Evolutionary conservation across 148 eudicot genomes (phyloP), one percentile per base, ranked within the genome.

Genomic region (Beta vulgaris): DNA sequence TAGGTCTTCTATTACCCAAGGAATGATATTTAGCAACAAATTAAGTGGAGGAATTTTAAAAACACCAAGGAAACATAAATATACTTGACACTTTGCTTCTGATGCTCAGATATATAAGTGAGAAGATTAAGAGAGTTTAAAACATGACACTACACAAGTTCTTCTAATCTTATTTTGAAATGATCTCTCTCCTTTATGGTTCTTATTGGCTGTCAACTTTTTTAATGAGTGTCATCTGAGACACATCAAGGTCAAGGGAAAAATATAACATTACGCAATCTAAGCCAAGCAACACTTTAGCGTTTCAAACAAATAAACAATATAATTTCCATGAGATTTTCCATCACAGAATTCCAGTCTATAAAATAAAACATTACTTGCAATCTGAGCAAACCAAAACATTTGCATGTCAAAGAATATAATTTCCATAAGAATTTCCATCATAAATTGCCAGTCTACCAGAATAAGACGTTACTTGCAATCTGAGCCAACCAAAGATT

Each of bases 361-460:
- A n/a, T n/a, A n/a, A n/a, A n/a, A n/a, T n/a, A n/a, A n/a, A n/a
- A n/a, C n/a, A n/a, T n/a, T n/a, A n/a, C n/a, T n/a, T n/a, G n/a
- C n/a, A n/a, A n/a, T n/a, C n/a, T n/a, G n/a, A n/a, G n/a, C n/a
- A n/a, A n/a, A n/a, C n/a, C n/a, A n/a, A n/a, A n/a, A n/a, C n/a
- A n/a, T n/a, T n/a, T n/a, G n/a, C n/a, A n/a, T n/a, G n/a, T n/a
- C n/a, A n/a, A n/a, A n/a, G n/a, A n/a, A n/a, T n/a, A n/a, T n/a
- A n/a, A n/a, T n/a, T n/a, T n/a, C n/a, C n/a, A n/a, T n/a, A n/a
- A n/a, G n/a, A n/a, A n/a, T n/a, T n/a, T n/a, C n/a, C n/a, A 40
- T 48, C 64, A 48, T 60, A n/a, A 75, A 59, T 34, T 49, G 28
- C 6, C 48, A 80, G 43, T 29, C 29, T 60, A 58, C 57, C 59